Evolutionary conservation across 106 monocot genomes (phyloP).

Genomic region (Amphibolis antarctica): DNA sequence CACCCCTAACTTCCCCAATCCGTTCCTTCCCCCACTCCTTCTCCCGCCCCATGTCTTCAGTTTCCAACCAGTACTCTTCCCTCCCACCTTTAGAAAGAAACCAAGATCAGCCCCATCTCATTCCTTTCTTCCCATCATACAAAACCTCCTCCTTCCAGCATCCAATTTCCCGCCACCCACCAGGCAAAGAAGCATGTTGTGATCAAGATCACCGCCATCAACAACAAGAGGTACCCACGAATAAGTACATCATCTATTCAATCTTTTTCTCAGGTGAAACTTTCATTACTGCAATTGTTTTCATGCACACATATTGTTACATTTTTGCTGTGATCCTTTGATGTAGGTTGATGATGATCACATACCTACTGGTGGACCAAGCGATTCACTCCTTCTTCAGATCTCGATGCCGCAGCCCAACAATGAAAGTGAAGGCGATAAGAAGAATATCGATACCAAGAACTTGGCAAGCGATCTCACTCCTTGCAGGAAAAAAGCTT

Average conservation of each 20-base stretch:
- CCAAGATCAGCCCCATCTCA: neutral
- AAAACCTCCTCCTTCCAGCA: neutral
- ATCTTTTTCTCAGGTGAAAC: no score
- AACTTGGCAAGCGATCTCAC: neutral
- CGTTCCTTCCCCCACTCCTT: neutral
- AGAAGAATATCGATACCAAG: neutral
- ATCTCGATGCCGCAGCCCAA: neutral
- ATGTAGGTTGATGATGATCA: neutral
- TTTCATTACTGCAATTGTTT: no score
- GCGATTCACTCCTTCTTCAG: neutral
- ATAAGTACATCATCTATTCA: no score
- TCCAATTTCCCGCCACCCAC: neutral
- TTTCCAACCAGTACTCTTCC: neutral
- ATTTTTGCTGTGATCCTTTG: neutral
- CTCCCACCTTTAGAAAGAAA: constrained; percentile 1
- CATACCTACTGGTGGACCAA: neutral
- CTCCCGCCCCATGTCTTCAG: constrained; percentile 2
- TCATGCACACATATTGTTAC: neutral
- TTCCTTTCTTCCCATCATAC: constrained; percentile 12
- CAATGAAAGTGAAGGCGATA: neutral
- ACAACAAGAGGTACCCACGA: neutral
- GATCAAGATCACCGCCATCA: neutral
- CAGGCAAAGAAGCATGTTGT: neutral
- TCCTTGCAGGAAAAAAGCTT: neutral
- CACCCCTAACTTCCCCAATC: no score